These are phyloP conservation scores for Hura crepitans DNA, from an alignment of 441 rosid species.

Conservation along the genomic window DNA sequence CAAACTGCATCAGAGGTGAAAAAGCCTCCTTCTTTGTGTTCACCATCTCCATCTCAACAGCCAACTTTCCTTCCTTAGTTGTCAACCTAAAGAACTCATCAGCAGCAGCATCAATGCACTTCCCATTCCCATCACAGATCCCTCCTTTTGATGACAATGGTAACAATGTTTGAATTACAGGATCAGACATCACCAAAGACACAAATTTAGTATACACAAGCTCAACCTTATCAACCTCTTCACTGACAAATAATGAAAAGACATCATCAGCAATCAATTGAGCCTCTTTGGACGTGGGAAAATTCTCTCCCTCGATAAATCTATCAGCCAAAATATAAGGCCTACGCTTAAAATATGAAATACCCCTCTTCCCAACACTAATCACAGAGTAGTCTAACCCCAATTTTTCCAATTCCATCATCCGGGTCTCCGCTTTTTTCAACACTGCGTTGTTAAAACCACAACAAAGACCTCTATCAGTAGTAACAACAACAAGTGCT, in stretches of 20 bases:
- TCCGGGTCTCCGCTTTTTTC: slow-evolving; percentile 59
- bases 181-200: slow-evolving; percentile 72
- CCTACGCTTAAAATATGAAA: slow-evolving; percentile 57
- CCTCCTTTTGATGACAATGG: slow-evolving; percentile 82
- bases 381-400: slow-evolving; percentile 56
- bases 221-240: slow-evolving; percentile 85
- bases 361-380: slow-evolving; percentile 80
- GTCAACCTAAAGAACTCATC: slow-evolving; percentile 87
- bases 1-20: slow-evolving; percentile 64
- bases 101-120: slow-evolving; percentile 83
- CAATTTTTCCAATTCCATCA: slow-evolving; percentile 48
- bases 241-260: slow-evolving; percentile 65
- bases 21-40: slow-evolving; percentile 34
- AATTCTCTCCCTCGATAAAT: slow-evolving; percentile 43
- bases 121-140: slow-evolving; percentile 72
- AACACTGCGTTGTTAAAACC: slow-evolving; percentile 57
- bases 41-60: slow-evolving; percentile 57
- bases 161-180: slow-evolving; percentile 77
- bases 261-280: slow-evolving; percentile 76
- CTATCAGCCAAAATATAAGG: slow-evolving; percentile 59
- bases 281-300: slow-evolving; percentile 84
- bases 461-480: slow-evolving; percentile 75
- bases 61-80: slow-evolving; percentile 74
- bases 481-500: slow-evolving; percentile 64
- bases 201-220: slow-evolving; percentile 76